phyloP scores from a whole-genome alignment of 2,329 filamentous ascomycete genomes.

The Apiospora phragmitis region DNA sequence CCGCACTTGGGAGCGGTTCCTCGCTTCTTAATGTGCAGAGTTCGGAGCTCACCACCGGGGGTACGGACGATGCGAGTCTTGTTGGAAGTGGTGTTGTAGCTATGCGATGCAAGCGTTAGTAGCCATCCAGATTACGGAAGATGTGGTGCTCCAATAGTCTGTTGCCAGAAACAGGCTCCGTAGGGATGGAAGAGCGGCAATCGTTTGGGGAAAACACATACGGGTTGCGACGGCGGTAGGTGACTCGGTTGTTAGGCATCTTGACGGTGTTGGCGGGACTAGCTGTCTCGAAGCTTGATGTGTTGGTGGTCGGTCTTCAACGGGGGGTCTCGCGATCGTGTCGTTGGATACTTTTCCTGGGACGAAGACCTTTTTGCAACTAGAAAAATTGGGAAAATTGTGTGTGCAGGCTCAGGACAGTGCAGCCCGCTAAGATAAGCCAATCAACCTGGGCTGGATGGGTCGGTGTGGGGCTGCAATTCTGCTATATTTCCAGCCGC shows the following conservation, averaged over 20 bases:
- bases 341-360: constrained; percentile 10
- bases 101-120: constrained; percentile 36
- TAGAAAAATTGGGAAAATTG: constrained; percentile 5
- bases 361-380: constrained; percentile 9
- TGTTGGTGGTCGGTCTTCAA: constrained; percentile 25
- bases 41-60: constrained; percentile 90
- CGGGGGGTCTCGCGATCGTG: constrained; percentile 28
- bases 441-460: background rate
- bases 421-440: constrained; percentile 8
- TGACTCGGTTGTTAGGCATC: constrained; percentile 62
- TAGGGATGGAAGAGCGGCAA: background rate
- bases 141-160: background rate
- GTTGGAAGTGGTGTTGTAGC: constrained; percentile 99
- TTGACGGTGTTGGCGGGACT: constrained; percentile 39
- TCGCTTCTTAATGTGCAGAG: constrained; percentile 99
- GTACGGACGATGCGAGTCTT: constrained; percentile 95
- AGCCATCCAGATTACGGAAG: background rate
- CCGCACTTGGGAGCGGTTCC: constrained; percentile 98
- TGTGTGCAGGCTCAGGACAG: constrained; percentile 9
- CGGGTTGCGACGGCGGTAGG: constrained; percentile 78
- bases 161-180: background rate
- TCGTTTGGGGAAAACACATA: constrained; percentile 48
- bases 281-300: constrained; percentile 26
- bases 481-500: background rate
- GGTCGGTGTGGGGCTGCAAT: background rate